A percentile compares a stretch with the other conserved stretches of the same genome.
These are phyloP conservation scores for Chaetoceros muelleri DNA, from an alignment of 108 stramenopile species.

Conservation along the genomic window DNA sequence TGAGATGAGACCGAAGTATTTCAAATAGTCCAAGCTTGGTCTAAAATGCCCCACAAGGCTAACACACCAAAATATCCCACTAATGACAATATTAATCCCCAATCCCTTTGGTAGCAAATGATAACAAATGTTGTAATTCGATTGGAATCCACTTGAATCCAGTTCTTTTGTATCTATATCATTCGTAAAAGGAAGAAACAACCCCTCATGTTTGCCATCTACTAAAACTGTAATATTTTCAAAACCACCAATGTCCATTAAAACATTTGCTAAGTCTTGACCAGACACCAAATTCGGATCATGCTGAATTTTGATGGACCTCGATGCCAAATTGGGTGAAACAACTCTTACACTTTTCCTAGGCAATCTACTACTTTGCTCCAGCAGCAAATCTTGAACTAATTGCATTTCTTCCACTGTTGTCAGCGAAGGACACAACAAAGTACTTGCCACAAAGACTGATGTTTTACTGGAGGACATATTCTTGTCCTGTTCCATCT, in stretches of 20 bases:
- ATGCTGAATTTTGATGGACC: constrained; percentile 69
- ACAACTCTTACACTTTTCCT: constrained; percentile 38
- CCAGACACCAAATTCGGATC: constrained; percentile 37
- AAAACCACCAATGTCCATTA: constrained; percentile 16
- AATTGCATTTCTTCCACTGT: not conserved
- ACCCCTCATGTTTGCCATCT: constrained; percentile 39
- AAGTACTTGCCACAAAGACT: not conserved
- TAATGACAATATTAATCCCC: constrained; percentile 35
- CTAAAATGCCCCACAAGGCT: constrained; percentile 41
- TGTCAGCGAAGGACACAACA: not conserved
- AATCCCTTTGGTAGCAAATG: constrained; percentile 18
- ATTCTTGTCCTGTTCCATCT: constrained; percentile 8
- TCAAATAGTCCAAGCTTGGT: constrained; percentile 28
- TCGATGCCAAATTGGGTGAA: constrained; percentile 35
- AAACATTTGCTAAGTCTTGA: constrained; percentile 14
- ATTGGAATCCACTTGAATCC: not conserved
- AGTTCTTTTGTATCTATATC: constrained; percentile 11
- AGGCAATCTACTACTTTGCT: too few relatives aligned
- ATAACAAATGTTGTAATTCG: constrained; percentile 3
- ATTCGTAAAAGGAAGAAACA: constrained; percentile 35
- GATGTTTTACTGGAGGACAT: not conserved
- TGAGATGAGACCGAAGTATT: constrained; percentile 59
- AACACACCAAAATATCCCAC: constrained; percentile 68
- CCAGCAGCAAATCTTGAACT: not conserved
- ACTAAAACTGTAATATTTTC: constrained; percentile 24